These are phyloP conservation scores for Basipetospora sp. DNA, from an alignment of 2,329 filamentous ascomycete species.

Conservation along the genomic window DNA sequence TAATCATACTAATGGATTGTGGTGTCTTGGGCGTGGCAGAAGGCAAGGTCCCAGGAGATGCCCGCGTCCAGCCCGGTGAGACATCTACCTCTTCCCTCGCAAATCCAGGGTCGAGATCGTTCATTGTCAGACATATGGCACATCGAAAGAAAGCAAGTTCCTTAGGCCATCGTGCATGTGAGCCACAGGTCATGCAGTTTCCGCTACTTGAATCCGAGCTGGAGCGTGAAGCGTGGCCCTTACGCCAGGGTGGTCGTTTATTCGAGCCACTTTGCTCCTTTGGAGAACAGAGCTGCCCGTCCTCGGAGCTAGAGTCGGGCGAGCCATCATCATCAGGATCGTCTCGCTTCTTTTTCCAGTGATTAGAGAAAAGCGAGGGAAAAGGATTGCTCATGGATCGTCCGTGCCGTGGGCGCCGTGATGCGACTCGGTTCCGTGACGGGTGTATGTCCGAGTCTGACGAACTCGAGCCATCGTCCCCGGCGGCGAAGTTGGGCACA, in stretches of 20 bases:
- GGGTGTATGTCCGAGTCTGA: conserved; percentile 27
- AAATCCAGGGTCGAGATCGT: conserved; percentile 44
- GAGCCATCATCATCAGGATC: neutral
- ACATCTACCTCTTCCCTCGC: conserved; percentile 46
- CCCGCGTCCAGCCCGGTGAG: conserved; percentile 46
- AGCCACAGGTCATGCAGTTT: conserved; percentile 75
- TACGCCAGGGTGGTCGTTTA: conserved; percentile 14
- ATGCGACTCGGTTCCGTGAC: conserved; percentile 3
- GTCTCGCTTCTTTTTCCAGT: conserved; percentile 35
- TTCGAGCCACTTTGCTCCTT: neutral
- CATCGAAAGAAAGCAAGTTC: conserved; percentile 64
- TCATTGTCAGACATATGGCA: conserved; percentile 70
- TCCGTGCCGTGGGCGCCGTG: conserved; percentile 23
- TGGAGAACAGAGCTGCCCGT: conserved; percentile 16
- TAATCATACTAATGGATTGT: neutral
- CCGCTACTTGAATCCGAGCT: conserved; percentile 51
- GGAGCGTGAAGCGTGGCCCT: conserved; percentile 12
- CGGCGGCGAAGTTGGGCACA: neutral
- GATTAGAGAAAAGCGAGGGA: conserved; percentile 56
- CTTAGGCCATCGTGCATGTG: conserved; percentile 63
- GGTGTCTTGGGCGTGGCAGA: neutral
- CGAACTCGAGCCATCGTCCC: conserved; percentile 26
- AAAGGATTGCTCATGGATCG: conserved; percentile 73
- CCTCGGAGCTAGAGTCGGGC: conserved; percentile 1
- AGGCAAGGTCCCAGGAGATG: neutral